A percentile compares a stretch with the other conserved stretches of the same genome.
phyloP scores from a whole-genome alignment of 208 protist genomes.

The Trypanosoma lewisi region DNA sequence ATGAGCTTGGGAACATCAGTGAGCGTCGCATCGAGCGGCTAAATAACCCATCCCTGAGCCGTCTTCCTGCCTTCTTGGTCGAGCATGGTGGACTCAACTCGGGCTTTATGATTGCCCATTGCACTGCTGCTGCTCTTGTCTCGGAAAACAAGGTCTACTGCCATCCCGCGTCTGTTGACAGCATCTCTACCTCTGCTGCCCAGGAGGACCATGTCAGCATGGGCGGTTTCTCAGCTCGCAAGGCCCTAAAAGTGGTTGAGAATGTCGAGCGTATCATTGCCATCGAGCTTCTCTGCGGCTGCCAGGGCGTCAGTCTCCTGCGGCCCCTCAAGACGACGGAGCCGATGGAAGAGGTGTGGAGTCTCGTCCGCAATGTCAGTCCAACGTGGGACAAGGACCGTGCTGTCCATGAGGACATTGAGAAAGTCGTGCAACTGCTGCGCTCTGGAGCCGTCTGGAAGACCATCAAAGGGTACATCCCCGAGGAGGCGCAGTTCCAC shows the following conservation, averaged over 20 bases:
- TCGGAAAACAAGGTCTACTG: slow-evolving; percentile 86
- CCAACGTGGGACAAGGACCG: slow-evolving; percentile 58
- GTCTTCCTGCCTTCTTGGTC: slow-evolving; percentile 85
- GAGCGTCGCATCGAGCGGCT: slow-evolving; percentile 86
- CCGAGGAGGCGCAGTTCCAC: slow-evolving; percentile 13
- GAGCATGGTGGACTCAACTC: slow-evolving; percentile 79
- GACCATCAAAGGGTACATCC: slow-evolving; percentile 17
- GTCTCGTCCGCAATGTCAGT: slow-evolving; percentile 48
- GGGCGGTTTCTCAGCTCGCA: slow-evolving; percentile 63
- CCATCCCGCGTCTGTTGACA: slow-evolving; percentile 86
- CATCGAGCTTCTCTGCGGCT: slow-evolving; percentile 72
- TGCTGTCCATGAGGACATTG: slow-evolving; percentile 65
- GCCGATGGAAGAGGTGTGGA: slow-evolving; percentile 56
- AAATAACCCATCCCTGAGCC: slow-evolving; percentile 57
- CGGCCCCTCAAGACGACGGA: slow-evolving; percentile 52
- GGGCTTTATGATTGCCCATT: slow-evolving; percentile 94
- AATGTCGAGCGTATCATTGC: slow-evolving; percentile 83
- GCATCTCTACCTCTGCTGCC: slow-evolving; percentile 73
- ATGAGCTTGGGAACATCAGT: slow-evolving; percentile 74
- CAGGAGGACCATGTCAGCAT: slow-evolving; percentile 91
- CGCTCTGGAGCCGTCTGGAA: slow-evolving; percentile 29
- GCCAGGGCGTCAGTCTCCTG: slow-evolving; percentile 81
- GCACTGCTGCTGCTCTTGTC: slow-evolving; percentile 80
- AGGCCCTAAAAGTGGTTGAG: slow-evolving; percentile 57
- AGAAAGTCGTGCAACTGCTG: slow-evolving; percentile 37